A percentile compares a stretch with the other conserved stretches of the same genome.
Conservation (phyloP, 192 early-diverging fungal genomes). For the Chytriomyces hyalinus region DNA sequence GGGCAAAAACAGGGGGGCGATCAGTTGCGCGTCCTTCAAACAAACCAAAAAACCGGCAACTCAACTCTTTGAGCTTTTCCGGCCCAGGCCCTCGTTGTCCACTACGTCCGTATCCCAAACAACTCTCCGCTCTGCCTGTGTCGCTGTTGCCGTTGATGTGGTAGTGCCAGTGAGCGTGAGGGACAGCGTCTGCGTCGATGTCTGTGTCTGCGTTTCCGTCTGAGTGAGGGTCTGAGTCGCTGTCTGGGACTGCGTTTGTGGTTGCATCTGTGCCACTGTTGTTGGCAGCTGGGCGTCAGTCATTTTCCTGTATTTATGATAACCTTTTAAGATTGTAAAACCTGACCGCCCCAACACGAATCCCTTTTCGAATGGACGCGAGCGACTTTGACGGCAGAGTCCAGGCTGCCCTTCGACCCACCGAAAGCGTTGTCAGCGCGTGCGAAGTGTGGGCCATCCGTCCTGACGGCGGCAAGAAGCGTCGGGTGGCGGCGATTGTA, state of each 20-base stretch:
- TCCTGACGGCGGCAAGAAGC: not conserved
- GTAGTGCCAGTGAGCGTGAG: not conserved
- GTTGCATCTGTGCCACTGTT: no score
- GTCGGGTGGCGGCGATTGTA: conserved; percentile 8
- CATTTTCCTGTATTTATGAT: no score
- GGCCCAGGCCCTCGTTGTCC: conserved; percentile 73
- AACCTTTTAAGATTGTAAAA: no score
- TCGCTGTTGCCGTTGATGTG: conserved; percentile 55
- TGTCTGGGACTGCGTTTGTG: no score
- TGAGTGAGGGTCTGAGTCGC: no score
- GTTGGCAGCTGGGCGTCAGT: no score
- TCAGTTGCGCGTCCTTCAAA: not conserved
- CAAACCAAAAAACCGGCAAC: conserved; percentile 41
- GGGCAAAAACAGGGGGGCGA: not conserved
- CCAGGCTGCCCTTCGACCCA: not conserved
- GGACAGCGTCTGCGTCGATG: conserved; percentile 8
- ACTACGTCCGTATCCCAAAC: conserved; percentile 71
- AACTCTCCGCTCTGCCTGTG: conserved; percentile 46
- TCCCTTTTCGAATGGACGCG: no score
- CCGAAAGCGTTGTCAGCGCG: not conserved
- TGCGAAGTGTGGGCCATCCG: conserved; percentile 6
- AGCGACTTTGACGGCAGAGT: not conserved
- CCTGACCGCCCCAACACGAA: no score
- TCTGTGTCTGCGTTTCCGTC: not conserved
- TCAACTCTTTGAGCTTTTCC: conserved; percentile 67